Evolutionary conservation across 2,329 filamentous ascomycete genomes (phyloP).

Genomic region (Ophiocordyceps australis): DNA sequence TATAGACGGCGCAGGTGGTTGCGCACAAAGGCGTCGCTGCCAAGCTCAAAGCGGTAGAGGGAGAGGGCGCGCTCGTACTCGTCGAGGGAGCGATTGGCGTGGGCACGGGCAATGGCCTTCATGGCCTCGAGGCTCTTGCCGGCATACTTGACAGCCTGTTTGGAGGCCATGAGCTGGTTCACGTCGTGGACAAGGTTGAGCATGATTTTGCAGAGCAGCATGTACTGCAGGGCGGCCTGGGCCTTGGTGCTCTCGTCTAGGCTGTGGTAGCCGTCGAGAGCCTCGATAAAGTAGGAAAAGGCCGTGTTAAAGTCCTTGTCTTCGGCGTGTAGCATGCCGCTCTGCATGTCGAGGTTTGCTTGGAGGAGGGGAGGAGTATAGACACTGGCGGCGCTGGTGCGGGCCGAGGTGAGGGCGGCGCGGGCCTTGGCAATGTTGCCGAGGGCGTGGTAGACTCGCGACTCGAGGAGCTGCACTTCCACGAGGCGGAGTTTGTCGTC

Average conservation of each 20-base stretch:
- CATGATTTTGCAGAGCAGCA: constrained; percentile 99
- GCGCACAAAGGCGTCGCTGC: constrained; percentile 87
- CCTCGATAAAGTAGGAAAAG: constrained; percentile 98
- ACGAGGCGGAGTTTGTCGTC: constrained; percentile 97
- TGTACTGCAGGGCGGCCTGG: constrained; percentile 97
- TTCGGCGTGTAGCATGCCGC: constrained; percentile 95
- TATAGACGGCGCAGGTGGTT: constrained; percentile 92
- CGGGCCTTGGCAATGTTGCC: constrained; percentile 94
- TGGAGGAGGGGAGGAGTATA: constrained; percentile 93
- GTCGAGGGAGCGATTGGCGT: constrained; percentile 87
- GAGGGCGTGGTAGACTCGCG: constrained; percentile 88
- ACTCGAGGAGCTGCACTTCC: constrained; percentile 94
- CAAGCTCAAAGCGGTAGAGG: constrained; percentile 82
- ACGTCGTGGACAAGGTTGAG: constrained; percentile 93
- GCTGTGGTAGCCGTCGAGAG: constrained; percentile 87
- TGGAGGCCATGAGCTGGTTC: constrained; percentile 82
- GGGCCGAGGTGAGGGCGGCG: constrained; percentile 81
- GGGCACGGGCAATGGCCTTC: constrained; percentile 94
- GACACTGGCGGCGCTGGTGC: constrained; percentile 89
- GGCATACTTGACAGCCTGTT: constrained; percentile 92
- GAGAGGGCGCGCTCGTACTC: constrained; percentile 91
- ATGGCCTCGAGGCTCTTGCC: constrained; percentile 94
- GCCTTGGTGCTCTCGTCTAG: constrained; percentile 79
- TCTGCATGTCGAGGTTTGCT: constrained; percentile 97
- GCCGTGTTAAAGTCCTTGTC: constrained; percentile 98